Evolutionary conservation across 2,329 filamentous ascomycete genomes (phyloP), one percentile per base, ranked within the genome.

Genomic region (Exophiala viscosa): DNA sequence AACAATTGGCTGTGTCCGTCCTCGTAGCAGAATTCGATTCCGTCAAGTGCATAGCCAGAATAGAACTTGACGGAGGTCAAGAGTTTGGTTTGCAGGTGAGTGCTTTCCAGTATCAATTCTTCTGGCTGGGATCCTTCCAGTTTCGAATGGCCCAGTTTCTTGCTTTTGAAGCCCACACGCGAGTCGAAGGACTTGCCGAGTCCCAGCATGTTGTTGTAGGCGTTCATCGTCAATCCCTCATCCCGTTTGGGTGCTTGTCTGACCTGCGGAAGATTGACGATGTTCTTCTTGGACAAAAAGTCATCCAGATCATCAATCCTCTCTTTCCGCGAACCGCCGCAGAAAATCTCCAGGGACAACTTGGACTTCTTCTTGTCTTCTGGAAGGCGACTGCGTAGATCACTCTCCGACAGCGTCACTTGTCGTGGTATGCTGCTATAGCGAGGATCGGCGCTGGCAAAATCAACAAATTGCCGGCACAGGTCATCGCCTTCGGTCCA

Each of bases 1-100:
- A 99, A 95, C 3, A 96, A 69, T 66, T 96, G 90, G 49, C 78
- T 86, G 1, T 88, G 86, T 13, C 82, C 80, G 68, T 97, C 90
- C 64, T 97, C 92, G 66, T 96, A 97, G 54, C 88, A 78, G 69
- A 99, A 97, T 68, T 97, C 92, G 15, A 99, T 70, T 0, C 93
- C 93, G 67, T 95, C 87, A 10, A 97, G 66, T 3, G 86, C 86
- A 53, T 77, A 75, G 1, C 88, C 90, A 62, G 90, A 85, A 65
- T 90, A 95, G 11, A 95, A 77, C 54, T 83, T 80, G 51, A 96
- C 80, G 4, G 82, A 82, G 1, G 83, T 85, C 57, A 97, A 75
- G 28, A 96, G 78, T 58, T 90, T 86, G 31, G 83, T 87, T 57
- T 84, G 81, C 35, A 81, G 78, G 42, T 80, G 71, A 11, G 84